phyloP scores from a whole-genome alignment of 1,284 basidiomycete species.

The Ustilago bromivora region DNA sequence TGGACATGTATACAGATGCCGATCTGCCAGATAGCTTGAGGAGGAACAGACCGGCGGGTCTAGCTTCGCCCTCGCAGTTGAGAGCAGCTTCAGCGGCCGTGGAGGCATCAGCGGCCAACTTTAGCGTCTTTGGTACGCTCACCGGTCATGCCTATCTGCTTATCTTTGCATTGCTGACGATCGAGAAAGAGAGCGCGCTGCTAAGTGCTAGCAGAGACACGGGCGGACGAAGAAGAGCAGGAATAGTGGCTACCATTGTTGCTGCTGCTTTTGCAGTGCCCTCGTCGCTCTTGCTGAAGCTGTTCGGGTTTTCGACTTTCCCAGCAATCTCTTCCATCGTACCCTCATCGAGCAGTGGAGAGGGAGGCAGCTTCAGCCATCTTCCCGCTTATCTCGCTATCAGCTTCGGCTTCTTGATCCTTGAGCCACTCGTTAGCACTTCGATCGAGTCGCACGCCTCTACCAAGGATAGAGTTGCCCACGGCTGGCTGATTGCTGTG shows the following conservation, averaged over 20 bases:
- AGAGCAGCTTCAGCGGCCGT: slow-evolving; percentile 33
- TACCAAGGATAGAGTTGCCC: slow-evolving; percentile 51
- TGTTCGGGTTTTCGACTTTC: slow-evolving; percentile 51
- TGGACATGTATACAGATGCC: slow-evolving; percentile 47
- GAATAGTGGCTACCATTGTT: slow-evolving; percentile 59
- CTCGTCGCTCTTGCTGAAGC: slow-evolving; percentile 34
- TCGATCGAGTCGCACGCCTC: slow-evolving; percentile 64
- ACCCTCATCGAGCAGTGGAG: slow-evolving; percentile 9
- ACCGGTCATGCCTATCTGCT: slow-evolving; percentile 55
- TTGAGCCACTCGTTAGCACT: slow-evolving; percentile 62
- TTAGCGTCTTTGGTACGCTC: slow-evolving; percentile 50
- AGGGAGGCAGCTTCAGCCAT: slow-evolving; percentile 30
- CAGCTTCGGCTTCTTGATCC: slow-evolving; percentile 56
- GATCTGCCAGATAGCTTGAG: slow-evolving; percentile 54
- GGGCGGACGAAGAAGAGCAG: slow-evolving; percentile 61
- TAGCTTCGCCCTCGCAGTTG: slow-evolving; percentile 47
- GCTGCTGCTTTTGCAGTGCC: slow-evolving; percentile 56
- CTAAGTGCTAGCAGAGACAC: slow-evolving; percentile 49
- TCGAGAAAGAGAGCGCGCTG: slow-evolving; percentile 60
- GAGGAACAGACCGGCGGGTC: slow-evolving; percentile 42
- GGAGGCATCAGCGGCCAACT: slow-evolving; percentile 41
- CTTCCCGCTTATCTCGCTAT: slow-evolving; percentile 62
- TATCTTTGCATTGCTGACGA: slow-evolving; percentile 60
- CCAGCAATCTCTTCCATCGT: slow-evolving; percentile 43
- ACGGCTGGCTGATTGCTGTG: slow-evolving; percentile 66